Base-by-base conservation (phyloP, 1,284 basidiomycete genomes). In the Thelephora terrestris region DNA sequence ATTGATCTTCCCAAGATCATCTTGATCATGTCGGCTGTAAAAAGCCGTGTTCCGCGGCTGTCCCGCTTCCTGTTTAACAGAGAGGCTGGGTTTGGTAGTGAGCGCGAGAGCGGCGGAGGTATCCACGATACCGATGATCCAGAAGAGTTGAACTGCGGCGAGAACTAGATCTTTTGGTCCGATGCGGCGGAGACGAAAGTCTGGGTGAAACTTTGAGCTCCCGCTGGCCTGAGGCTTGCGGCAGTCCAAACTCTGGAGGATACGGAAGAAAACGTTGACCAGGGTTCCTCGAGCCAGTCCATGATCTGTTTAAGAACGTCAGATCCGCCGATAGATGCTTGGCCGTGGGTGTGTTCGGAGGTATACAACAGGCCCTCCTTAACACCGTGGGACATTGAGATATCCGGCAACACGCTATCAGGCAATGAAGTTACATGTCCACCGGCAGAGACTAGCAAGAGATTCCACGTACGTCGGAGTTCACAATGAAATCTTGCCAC, bases 401-500 rank as follows among this genome's bases (percentile, higher is more conserved):
- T 91, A 92, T 43, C 71, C 71, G 53, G 76, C 76, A 20, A 90
- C 78, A 20, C 87, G 80, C 81, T 88, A 59, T 7, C 47, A 52
- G 32, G 42, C 10, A 21, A 14, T 25, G 21, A 39, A 12, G 29
- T 32, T 9, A 14, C 7, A 10, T 32, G 7, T 12, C 14, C 25
- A 21, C 39, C 39, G 16, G 21, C 25, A 42, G n/a, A 5, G 39
- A 7, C 20, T 43, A 21, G 18, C 21, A 53, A 18, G 21, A 5
- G n/a, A 27, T 23, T 12, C 29, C 35, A 55, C 72, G 51, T 52
- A 87, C 85, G 58, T 75, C 66, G 4, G 87, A 76, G 58, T 87
- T 77, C 43, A 94, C 67, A 56, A 96, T 89, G 21, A 74, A 73
- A 56, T 95, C 92, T 54, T 75, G 1, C 85, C 88, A 20, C 89